These are phyloP conservation scores for Limonomyces culmigenus DNA, from an alignment of 1,284 basidiomycete species.

Conservation along the genomic window DNA sequence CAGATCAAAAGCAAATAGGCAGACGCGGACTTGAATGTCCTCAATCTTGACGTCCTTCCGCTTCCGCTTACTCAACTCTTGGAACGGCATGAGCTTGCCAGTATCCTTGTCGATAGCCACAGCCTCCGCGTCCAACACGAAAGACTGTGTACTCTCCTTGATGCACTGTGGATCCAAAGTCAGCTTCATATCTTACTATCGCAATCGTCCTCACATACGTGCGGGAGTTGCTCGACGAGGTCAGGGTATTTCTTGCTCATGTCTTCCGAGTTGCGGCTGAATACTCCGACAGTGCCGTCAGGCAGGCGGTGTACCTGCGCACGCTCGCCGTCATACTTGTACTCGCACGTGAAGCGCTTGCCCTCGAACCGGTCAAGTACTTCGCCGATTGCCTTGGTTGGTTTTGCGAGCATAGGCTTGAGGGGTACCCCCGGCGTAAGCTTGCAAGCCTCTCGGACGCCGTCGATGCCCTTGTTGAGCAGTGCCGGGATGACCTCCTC, in stretches of 20 bases:
- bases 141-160: constrained; percentile 66
- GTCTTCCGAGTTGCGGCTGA: constrained; percentile 96
- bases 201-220: constrained; percentile 25
- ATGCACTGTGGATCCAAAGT: constrained; percentile 44
- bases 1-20: constrained; percentile 91
- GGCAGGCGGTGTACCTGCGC: constrained; percentile 83
- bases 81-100: constrained; percentile 86
- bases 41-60: constrained; percentile 95
- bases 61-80: constrained; percentile 89
- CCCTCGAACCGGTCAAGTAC: constrained; percentile 95
- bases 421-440: constrained; percentile 91
- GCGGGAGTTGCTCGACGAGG: constrained; percentile 82
- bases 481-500: constrained; percentile 90
- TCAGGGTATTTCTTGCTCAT: constrained; percentile 99
- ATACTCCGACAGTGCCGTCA: constrained; percentile 73
- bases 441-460: constrained; percentile 65
- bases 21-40: constrained; percentile 92
- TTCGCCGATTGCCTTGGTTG: constrained; percentile 97
- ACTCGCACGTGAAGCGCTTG: constrained; percentile 95
- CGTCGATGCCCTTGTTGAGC: constrained; percentile 62
- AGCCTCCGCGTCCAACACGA: constrained; percentile 92
- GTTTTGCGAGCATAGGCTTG: constrained; percentile 99
- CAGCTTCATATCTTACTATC: background rate
- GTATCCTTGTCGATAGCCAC: constrained; percentile 87
- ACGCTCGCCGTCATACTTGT: constrained; percentile 98